phyloP scores from a whole-genome alignment of 768 basidiomycete genomes.

The Megacollybia marginata region DNA sequence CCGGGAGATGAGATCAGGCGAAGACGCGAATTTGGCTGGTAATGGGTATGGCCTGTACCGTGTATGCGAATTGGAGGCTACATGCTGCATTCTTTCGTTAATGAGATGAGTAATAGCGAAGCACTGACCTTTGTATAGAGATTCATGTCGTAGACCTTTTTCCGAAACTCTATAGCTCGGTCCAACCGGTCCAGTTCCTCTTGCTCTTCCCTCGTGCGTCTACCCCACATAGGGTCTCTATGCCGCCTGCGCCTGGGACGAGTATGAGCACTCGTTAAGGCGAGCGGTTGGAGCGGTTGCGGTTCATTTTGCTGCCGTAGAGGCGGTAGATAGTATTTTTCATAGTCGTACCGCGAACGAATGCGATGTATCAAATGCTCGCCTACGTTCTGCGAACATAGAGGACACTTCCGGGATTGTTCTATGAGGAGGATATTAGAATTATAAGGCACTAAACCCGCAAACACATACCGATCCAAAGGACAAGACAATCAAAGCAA shows the following conservation, averaged over 20 bases:
- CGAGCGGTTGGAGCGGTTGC: slow-evolving; percentile 22
- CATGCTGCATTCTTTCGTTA: slow-evolving; percentile 48
- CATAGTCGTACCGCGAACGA: slow-evolving; percentile 72
- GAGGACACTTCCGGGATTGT: slow-evolving; percentile 68
- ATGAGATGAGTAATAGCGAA: slow-evolving; percentile 1
- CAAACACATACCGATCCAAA: slow-evolving; percentile 67
- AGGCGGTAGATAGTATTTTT: slow-evolving; percentile 72
- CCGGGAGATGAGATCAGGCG: slow-evolving; percentile 65
- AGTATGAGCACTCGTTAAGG: slow-evolving; percentile 17
- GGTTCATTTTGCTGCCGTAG: slow-evolving; percentile 41
- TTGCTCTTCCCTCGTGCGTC: slow-evolving; percentile 38
- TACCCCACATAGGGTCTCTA: slow-evolving; percentile 46
- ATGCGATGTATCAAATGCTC: slow-evolving; percentile 75
- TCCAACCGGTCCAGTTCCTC: slow-evolving; percentile 69
- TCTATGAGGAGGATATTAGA: slow-evolving; percentile 27
- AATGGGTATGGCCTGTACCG: slow-evolving; percentile 88
- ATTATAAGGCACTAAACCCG: not conserved
- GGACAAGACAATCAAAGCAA: slow-evolving; percentile 83
- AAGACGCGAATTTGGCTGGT: slow-evolving; percentile 74
- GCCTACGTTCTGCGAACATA: slow-evolving; percentile 63
- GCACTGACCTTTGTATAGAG: slow-evolving; percentile 77
- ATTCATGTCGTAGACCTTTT: slow-evolving; percentile 74
- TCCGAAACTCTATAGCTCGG: slow-evolving; percentile 60
- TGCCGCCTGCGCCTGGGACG: slow-evolving; percentile 26
- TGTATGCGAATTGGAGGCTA: slow-evolving; percentile 82